Evolutionary conservation across 2,329 filamentous ascomycete genomes (phyloP), one percentile per base, ranked within the genome.

Genomic region (Chaetomium globosum): DNA sequence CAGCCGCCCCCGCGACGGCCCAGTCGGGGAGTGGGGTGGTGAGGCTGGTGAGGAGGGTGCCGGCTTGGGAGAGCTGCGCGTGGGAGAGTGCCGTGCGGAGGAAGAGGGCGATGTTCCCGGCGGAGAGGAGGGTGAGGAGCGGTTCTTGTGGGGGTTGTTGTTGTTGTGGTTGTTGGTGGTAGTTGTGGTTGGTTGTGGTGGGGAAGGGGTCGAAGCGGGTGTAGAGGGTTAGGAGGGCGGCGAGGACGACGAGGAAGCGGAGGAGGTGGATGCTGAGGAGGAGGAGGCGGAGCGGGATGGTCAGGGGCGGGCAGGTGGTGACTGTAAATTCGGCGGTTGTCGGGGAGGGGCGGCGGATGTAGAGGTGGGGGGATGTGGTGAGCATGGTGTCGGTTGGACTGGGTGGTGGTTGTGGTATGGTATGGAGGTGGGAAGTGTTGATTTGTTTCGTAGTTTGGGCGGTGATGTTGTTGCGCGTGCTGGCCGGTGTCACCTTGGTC

Each of bases 241-340:
- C 71, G 52, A 80, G 66, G 39, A 77, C 74, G 69, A 81, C 69
- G 64, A 77, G 67, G 49, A 81, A 67, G 65, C 78, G 72, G 33
- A 84, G 65, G 39, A 83, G 80, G 36, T 80, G 59, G 63, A 81
- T 71, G 65, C 81, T 73, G 46, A 84, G 77, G 53, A 82, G 68
- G 53, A 75, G 66, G 59, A 82, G 76, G 49, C 80, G 82, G 7
- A 83, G 77, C 2, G 82, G 72, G 19, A 84, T 66, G 0, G 83
- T 83, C 4, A 79, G 75, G 0, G 80, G 78, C 0, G 90, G 87
- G 53, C 87, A 86, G 65, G 93, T 97, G 43, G 93, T 95, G 63
- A 97, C 91, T 33, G 90, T 96, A 82, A 94, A 98, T 70, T 91
- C 90, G 75, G 91, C 88, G n/a, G 95, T 97, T 2, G 93, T 96